Evolutionary conservation across 495 filamentous ascomycete species (phyloP), one percentile per base, ranked within the genome.

Genomic region (Hypoxylon intermedium): DNA sequence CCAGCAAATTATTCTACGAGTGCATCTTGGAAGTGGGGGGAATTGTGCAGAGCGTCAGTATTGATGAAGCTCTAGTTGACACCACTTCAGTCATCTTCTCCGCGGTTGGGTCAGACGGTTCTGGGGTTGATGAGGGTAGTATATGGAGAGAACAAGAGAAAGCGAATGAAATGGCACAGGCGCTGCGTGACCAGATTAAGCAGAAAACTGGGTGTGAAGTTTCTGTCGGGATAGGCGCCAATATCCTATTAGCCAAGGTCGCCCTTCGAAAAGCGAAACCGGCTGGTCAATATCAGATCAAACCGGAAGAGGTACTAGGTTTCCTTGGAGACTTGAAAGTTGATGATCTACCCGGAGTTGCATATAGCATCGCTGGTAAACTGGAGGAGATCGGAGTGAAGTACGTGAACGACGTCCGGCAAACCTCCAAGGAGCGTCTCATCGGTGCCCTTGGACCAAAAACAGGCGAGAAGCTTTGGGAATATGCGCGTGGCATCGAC

Each of bases 251-350:
- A 5, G 95, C 94, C 28, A 97, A 96, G 67, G 82, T 98, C 11
- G 92, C 94, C 5, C 76, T 97, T 56, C 82, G 92, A 33, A 95
- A 90, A 73, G 94, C 94, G 0, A 98, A 98, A 69, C 94, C 94
- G 1, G 93, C 93, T 2, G 94, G 95, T 0, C 93, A 97, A 64
- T 89, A 90, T 61, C 68, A 71, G 43, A 79, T 98, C 52, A 89
- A 86, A 56, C 91, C 89, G 0, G 88, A 94, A 62, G 85, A 89
- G 52, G 79, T 92, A 0, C 73, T 91, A 16, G 84, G 88, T 7
- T 88, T 96, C 57, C 81, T 98, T 23, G 88, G 84, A 18, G 80
- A 83, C 3, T 77, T 97, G 7, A 83, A 83, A 16, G 90, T 97
- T 1, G 85, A 89, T 65, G 84, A 89, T 63, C 76, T 98, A 0